Percentiles rank a stretch among this genome's conserved stretches.
Evolutionary conservation across 163 green algal genomes (phyloP).

Genomic region (Chlamydomonas reinhardtii): DNA sequence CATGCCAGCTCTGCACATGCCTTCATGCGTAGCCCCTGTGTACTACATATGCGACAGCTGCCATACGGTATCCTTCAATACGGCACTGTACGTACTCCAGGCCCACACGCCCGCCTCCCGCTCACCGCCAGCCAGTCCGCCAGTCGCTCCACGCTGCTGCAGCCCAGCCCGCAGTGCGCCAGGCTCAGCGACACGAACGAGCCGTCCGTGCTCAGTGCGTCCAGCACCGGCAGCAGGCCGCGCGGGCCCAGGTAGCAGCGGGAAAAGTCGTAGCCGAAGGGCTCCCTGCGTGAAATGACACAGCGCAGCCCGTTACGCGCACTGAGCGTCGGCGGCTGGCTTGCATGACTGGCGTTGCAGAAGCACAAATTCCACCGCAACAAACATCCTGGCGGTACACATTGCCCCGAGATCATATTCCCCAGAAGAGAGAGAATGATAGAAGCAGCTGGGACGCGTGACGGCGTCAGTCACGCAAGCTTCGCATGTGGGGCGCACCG

Average conservation of each 20-base stretch:
- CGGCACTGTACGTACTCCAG: too few species aligned
- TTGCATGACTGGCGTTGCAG: too few species aligned
- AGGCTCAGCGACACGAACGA: constrained; percentile 40
- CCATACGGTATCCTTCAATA: background rate
- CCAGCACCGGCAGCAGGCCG: constrained; percentile 48
- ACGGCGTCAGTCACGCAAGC: background rate
- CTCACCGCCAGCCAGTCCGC: constrained; percentile 22
- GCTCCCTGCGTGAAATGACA: background rate
- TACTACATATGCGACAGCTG: background rate
- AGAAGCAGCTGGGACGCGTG: too few species aligned
- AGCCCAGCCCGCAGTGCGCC: constrained; percentile 35
- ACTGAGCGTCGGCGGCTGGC: too few species aligned
- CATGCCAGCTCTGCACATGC: too few species aligned
- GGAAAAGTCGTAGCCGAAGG: constrained; percentile 47
- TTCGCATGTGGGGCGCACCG: background rate
- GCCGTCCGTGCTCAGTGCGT: constrained; percentile 27
- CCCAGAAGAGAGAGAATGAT: too few species aligned
- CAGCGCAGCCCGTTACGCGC: background rate
- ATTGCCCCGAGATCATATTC: too few species aligned
- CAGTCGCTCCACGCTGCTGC: constrained; percentile 26
- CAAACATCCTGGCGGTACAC: too few species aligned
- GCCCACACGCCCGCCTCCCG: background rate
- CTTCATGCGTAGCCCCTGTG: too few species aligned
- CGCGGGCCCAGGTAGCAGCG: constrained; percentile 48
- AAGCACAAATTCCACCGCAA: too few species aligned